Conservation (phyloP, 306 rosid genomes). For the Chamaecrista fasciculata region DNA sequence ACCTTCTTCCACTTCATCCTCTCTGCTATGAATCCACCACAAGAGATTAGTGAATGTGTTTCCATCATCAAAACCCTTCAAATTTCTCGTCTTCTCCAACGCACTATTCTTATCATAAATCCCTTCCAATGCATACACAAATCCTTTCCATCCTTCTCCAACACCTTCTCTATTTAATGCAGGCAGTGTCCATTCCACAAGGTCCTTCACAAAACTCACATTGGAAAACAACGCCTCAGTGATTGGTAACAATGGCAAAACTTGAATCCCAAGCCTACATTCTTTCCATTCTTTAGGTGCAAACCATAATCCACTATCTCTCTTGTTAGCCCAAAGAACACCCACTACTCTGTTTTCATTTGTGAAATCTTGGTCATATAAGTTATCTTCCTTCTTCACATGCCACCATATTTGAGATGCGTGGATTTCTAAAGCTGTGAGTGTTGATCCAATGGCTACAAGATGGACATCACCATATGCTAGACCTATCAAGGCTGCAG, state of each 20-base stretch:
- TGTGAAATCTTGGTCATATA: slow-evolving; percentile 57
- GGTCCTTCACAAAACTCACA: slow-evolving; percentile 55
- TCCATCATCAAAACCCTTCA: slow-evolving; percentile 83
- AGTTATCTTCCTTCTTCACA: slow-evolving; percentile 43
- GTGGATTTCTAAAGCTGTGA: slow-evolving; percentile 58
- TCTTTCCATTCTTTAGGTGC: slow-evolving; percentile 72
- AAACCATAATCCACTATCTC: slow-evolving; percentile 85
- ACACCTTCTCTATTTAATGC: slow-evolving; percentile 58
- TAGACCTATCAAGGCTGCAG: slow-evolving; percentile 76
- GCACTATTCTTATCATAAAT: slow-evolving; percentile 58
- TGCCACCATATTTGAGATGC: slow-evolving; percentile 94
- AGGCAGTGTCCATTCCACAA: slow-evolving; percentile 77
- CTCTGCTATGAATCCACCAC: slow-evolving; percentile 93
- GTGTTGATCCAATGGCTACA: slow-evolving; percentile 57
- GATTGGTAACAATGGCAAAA: slow-evolving; percentile 69
- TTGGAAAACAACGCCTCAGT: slow-evolving; percentile 66
- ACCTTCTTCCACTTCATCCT: not conserved
- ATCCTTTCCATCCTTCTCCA: slow-evolving; percentile 88
- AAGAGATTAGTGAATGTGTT: slow-evolving; percentile 72
- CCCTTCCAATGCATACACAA: slow-evolving; percentile 74
- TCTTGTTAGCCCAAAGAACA: slow-evolving; percentile 74
- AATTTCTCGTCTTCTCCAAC: slow-evolving; percentile 48
- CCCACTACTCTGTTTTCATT: slow-evolving; percentile 63
- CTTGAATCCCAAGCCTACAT: slow-evolving; percentile 76
- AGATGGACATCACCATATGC: slow-evolving; percentile 70